Base-by-base conservation (phyloP, 2,329 filamentous ascomycete genomes). In the Alternaria alternata region DNA sequence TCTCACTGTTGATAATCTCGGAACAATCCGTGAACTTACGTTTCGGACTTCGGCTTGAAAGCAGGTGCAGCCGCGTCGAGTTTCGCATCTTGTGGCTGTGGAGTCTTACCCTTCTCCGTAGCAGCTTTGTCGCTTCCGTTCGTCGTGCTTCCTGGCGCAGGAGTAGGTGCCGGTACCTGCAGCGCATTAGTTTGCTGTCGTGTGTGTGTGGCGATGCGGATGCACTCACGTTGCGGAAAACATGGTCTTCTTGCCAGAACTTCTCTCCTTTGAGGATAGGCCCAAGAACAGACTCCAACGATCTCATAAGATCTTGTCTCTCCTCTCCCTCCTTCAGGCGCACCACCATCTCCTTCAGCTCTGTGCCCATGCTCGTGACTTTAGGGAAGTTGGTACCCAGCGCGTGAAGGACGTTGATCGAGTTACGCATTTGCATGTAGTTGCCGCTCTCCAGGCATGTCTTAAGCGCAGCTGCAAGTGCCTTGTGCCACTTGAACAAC, bases 361-460 rank as follows among this genome's bases (percentile, higher is more conserved):
- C 82, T 32, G 86, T 84, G 34, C 92, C 95, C 85, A 96, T 94
- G 77, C 93, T 95, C 73, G 96, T 93, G 59, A 98, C 88, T 16
- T 89, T 90, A 4, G 95, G 96, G 84, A 97, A 99, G 71, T 89
- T 86, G 51, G 93, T 88, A 24, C 92, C 86, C 48, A 97, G 85
- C 11, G 88, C 86, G 75, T 95, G 96, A 60, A 99, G 84, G 4
- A 98, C 85, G 59, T 91, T 95, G 67, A 98, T 96, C 44, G 93
- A 93, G 75, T 99, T 99, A 56, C 94, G 89, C 75, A 98, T 96
- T 77, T 97, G 94, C 91, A 97, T 97, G 87, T 95, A 99, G 79
- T 98, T 94, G 32, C 87, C 89, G 28, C 90, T 90, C 18, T 88
- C 88, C 47, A 99, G 84, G 75, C 94, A 97, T 38, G 86, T 86